Evolutionary conservation across 768 basidiomycete species (phyloP).

Genomic region (Boletus rubroflammeus): DNA sequence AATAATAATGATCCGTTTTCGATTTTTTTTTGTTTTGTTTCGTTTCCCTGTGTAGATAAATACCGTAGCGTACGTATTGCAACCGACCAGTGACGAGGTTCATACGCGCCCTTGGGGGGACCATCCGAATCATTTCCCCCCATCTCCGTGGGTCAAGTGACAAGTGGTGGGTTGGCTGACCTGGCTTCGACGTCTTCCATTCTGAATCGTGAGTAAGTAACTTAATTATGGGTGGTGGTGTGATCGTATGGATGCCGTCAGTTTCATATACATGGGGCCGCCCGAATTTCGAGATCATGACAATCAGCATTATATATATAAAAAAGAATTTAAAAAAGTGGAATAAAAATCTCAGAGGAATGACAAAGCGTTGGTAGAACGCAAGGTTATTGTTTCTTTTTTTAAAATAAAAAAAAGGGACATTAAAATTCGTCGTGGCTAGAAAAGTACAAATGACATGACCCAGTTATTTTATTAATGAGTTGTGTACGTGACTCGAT

Average conservation of each 20-base stretch:
- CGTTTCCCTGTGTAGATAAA: too few species aligned
- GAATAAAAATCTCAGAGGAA: background rate
- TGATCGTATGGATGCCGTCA: background rate
- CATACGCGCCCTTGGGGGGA: background rate
- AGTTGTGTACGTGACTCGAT: background rate
- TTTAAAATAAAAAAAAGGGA: background rate
- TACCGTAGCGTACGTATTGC: too few species aligned
- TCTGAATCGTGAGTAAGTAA: background rate
- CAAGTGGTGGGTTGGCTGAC: background rate
- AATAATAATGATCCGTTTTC: too few species aligned
- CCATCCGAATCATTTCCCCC: background rate
- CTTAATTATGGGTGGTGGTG: background rate
- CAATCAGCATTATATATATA: too few species aligned
- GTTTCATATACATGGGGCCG: too few species aligned
- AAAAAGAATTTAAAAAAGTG: background rate
- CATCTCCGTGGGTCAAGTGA: background rate
- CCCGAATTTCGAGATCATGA: background rate
- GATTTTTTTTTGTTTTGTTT: too few species aligned
- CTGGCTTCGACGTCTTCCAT: background rate
- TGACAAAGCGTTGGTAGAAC: background rate
- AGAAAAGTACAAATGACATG: conserved; percentile 17
- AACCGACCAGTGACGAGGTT: background rate
- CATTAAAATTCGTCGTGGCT: background rate
- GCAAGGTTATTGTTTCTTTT: background rate
- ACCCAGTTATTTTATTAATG: background rate